Base-by-base conservation (phyloP, 1,284 basidiomycete species). In the Cryptococcus sp. region DNA sequence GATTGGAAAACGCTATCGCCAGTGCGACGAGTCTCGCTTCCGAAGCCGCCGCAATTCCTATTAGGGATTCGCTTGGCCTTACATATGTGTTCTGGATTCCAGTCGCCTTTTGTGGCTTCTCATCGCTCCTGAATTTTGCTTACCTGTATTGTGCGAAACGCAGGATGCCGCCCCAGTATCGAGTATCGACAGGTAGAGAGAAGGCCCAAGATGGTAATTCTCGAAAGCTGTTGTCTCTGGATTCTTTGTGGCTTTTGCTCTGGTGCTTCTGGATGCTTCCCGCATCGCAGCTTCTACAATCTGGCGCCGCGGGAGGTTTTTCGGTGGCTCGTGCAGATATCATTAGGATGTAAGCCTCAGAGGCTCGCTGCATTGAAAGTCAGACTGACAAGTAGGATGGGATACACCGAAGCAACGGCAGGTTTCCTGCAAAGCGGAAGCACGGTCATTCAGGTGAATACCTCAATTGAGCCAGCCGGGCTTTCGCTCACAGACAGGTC, bases 241-340 rank as follows among this genome's bases (percentile, higher is more conserved):
- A 46, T n/a, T 37, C 50, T n/a, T 21, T 53, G 32, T 51, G 37
- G 36, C 44, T 48, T 16, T 50, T 63, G n/a, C 66, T 62, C 3
- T 63, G 63, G 37, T 55, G 57, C 7, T 69, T 66, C 48, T 64
- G 63, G 61, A 49, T 67, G 44, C 50, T 69, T 19, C 57, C 63
- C 22, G 50, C 60, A 44, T 60, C 64, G 5, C 63, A 64, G 45
- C 45, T 67, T 9, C 46, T 66, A 25, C 67, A 69, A 43, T 55
- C 64, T 2, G 63, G 59, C 2, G 54, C 65, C 3, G 62, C 66
- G 11, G 57, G 55, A 41, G 55, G 59, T 10, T 67, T 67, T 50
- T 50, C 45, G 4, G 44, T 54, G 9, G 62, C 60, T 40, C 44
- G 61, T 10, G 55, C 66, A 28, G 67, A 69, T 44, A 53, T 66